Evolutionary conservation across 2,329 filamentous ascomycete genomes (phyloP).

Genomic region (Fusarium odoratissimum): DNA sequence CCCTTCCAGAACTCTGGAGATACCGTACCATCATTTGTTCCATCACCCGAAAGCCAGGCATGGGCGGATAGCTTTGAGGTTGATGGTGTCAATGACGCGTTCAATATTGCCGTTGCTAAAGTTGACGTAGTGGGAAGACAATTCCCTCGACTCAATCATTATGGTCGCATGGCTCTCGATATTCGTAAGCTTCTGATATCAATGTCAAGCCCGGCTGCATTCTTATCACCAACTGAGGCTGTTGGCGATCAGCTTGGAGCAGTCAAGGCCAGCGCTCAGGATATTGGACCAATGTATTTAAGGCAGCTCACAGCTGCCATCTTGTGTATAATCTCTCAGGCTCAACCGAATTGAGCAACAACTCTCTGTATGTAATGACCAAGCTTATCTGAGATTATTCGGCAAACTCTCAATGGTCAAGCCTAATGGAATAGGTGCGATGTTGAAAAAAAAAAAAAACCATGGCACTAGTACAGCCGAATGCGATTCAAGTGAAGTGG

Average conservation of each 20-base stretch:
- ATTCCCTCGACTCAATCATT: background rate
- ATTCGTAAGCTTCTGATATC: background rate
- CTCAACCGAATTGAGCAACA: background rate
- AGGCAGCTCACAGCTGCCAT: background rate
- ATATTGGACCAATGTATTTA: background rate
- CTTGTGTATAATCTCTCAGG: background rate
- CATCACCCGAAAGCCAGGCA: background rate
- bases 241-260: background rate
- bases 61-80: background rate
- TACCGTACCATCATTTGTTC: background rate
- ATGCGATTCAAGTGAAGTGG: background rate
- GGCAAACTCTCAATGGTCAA: background rate
- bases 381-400: background rate
- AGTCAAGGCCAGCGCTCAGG: background rate
- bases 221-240: background rate
- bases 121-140: background rate
- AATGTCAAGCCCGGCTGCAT: background rate
- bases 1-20: background rate
- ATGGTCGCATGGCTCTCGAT: background rate
- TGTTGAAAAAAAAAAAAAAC: too few species aligned
- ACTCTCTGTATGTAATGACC: background rate
- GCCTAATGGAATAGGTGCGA: background rate
- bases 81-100: background rate
- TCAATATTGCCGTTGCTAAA: background rate
- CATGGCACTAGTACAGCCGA: background rate